Conservation (phyloP, 2,329 filamentous ascomycete genomes). For the Microdochium trichocladiopsis region DNA sequence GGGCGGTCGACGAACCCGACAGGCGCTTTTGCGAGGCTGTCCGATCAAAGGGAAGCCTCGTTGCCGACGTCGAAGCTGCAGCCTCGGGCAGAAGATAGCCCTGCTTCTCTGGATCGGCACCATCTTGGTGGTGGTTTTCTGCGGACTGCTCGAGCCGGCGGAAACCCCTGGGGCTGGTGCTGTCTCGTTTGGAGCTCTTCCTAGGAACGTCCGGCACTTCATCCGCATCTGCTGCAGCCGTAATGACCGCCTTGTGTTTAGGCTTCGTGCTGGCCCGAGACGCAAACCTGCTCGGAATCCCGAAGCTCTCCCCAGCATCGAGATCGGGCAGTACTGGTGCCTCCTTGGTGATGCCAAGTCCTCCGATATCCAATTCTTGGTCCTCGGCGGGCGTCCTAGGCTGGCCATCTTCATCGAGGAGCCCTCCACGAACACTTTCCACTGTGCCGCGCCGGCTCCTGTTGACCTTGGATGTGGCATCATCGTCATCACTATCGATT, state of each 20-base stretch:
- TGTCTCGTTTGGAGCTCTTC: conserved; percentile 62
- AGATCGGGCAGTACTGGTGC: conserved; percentile 54
- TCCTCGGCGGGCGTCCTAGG: conserved; percentile 11
- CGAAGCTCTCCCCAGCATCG: conserved; percentile 51
- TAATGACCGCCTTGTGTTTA: conserved; percentile 26
- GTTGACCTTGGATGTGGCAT: conserved; percentile 26
- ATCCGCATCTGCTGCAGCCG: conserved; percentile 13
- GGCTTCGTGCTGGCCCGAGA: conserved; percentile 46
- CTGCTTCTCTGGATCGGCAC: conserved; percentile 4
- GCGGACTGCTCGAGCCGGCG: neutral
- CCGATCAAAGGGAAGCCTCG: conserved; percentile 50
- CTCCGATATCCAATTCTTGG: conserved; percentile 12
- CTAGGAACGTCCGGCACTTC: conserved; percentile 52
- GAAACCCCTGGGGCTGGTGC: neutral
- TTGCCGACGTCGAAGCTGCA: conserved; percentile 12
- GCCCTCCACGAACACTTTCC: conserved; percentile 26
- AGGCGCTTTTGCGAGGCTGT: conserved; percentile 43
- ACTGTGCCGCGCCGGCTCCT: conserved; percentile 19
- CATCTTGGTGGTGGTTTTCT: conserved; percentile 8
- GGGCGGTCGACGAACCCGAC: conserved; percentile 43
- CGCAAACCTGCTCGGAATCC: conserved; percentile 55
- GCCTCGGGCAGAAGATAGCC: conserved; percentile 9
- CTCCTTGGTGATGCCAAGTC: conserved; percentile 31
- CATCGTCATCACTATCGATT: conserved; percentile 57
- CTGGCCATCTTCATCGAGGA: conserved; percentile 39